Base-by-base conservation (phyloP, 164 flowering plant species). In the Liquidambar formosana region DNA sequence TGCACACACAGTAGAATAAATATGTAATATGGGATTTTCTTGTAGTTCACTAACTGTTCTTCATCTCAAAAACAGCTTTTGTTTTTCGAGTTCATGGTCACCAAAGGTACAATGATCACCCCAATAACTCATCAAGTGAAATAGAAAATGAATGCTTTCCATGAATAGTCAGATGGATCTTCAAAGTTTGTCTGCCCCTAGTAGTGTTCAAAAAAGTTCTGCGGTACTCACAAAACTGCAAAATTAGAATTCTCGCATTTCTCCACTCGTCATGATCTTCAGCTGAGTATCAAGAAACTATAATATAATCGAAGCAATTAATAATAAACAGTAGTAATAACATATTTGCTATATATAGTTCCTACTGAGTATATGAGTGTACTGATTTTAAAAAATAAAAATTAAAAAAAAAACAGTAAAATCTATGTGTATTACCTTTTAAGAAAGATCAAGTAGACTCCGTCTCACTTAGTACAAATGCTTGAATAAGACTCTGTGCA, bases 401-500 rank as follows among this genome's bases (percentile, higher is more conserved):
- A n/a, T n/a, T 53, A 13, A 22, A 11, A 10, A 54, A 25, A 22
- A 13, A 23, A n/a, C 8, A 51, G n/a, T n/a, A n/a, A n/a, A n/a
- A 6, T 5, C 58, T 54, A 11, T 23, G 3, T 12, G 49, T 52
- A 61, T 43, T 73, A 76, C 79, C 79, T 70, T 10, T 38, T 14
- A 22, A 59, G 47, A 46, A 61, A 51, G 26, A 66, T 89, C 84
- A 92, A 65, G 81, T 63, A 47, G 89, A 70, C 52, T 78, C 84
- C 5, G 79, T 67, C 77, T 85, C 99, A 71, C 83, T 76, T 78
- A 90, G 79, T 18, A 95, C 99, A 85, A 95, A 95, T 57, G 99
- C 99, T 79, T 95, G 99, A 76, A 95, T 93, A 69, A 95, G 97
- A 83, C 92, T 86, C 65, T 95, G 99, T 28, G 99, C 99, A 51